Base-by-base conservation (phyloP, 2,329 filamentous ascomycete genomes). In the Ophiocordyceps robertsii region DNA sequence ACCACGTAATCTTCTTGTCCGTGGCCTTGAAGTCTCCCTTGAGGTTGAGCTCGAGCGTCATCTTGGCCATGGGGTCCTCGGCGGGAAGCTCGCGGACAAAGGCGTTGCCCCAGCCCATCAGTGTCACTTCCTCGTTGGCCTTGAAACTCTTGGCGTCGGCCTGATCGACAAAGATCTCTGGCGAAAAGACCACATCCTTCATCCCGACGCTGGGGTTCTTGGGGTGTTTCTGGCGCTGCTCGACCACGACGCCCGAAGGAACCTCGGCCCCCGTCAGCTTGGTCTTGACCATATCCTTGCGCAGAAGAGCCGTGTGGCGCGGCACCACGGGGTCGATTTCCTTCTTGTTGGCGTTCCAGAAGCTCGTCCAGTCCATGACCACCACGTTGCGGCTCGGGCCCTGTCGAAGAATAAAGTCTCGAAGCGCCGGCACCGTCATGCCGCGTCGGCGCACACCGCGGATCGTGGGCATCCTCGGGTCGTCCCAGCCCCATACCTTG, bases 91-190 rank as follows among this genome's bases (percentile, higher is more conserved):
- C 77, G 43, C 80, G 76, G 21, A 92, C 83, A 50, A 88, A 76
- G 12, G 84, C 86, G 56, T 94, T 93, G 53, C 90, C 92, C 90
- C 90, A 96, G 61, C 84, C 84, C 90, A 95, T 95, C 36, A 95
- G 72, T 0, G 90, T 95, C 54, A 96, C 85, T 63, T 95, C 89
- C 67, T 96, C 90, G 56, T 82, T 80, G 46, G 82, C 72, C 53
- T 78, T 82, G 65, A 95, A 93, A 24, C 74, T 75, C 59, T 82
- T 81, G 47, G 82, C 86, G 54, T 96, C 90, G 38, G 73, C 83
- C 64, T 95, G 90, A 58, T 95, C 90, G 41, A 96, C 68, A 46
- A 92, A 68, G 50, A 95, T 70, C 47, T 80, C 73, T 44, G 75
- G 73, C 57, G 83, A 84, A 61, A 82, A 93, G 24, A 77, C 72